A percentile compares a stretch with the other conserved stretches of the same genome.
phyloP scores from a whole-genome alignment of 1,139 yeast genomes.

The Diutina sp. region DNA sequence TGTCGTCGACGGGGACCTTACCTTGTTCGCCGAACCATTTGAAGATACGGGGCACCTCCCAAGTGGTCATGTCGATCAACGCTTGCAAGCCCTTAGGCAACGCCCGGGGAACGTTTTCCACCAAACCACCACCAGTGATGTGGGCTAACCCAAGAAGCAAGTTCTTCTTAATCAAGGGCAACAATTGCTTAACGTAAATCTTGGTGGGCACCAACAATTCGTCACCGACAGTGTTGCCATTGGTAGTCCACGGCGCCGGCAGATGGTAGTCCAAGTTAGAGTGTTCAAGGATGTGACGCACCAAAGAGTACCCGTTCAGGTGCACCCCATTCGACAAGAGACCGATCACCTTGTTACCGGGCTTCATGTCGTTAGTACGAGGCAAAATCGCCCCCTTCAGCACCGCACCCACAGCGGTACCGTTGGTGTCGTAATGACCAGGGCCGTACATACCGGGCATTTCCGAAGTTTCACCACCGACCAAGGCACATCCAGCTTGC shows the following conservation, averaged over 20 bases:
- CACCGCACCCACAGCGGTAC: constrained; percentile 99
- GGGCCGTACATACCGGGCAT: constrained; percentile 98
- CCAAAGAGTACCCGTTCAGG: constrained; percentile 92
- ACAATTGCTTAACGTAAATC: constrained; percentile 84
- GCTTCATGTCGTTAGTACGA: constrained; percentile 45
- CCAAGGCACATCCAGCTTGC: constrained; percentile 91
- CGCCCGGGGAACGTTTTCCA: constrained; percentile 94
- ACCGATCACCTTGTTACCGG: constrained; percentile 79
- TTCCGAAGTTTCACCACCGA: constrained; percentile 98
- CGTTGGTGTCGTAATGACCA: constrained; percentile 95
- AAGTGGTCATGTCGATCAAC: constrained; percentile 57
- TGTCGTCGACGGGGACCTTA: constrained; percentile 73
- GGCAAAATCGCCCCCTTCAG: constrained; percentile 67
- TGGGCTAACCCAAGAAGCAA: constrained; percentile 83
- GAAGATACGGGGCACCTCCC: constrained; percentile 85
- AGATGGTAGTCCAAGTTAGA: constrained; percentile 50
- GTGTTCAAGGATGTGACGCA: constrained; percentile 85
- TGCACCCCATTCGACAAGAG: constrained; percentile 87
- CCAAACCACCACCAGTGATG: constrained; percentile 96
- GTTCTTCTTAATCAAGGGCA: constrained; percentile 58
- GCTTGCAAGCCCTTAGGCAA: constrained; percentile 76
- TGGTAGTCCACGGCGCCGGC: constrained; percentile 72
- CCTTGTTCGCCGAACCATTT: constrained; percentile 92
- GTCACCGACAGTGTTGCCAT: constrained; percentile 66
- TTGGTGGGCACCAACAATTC: constrained; percentile 82